Conservation (phyloP, 495 filamentous ascomycete genomes). For the Neurospora pannonica region DNA sequence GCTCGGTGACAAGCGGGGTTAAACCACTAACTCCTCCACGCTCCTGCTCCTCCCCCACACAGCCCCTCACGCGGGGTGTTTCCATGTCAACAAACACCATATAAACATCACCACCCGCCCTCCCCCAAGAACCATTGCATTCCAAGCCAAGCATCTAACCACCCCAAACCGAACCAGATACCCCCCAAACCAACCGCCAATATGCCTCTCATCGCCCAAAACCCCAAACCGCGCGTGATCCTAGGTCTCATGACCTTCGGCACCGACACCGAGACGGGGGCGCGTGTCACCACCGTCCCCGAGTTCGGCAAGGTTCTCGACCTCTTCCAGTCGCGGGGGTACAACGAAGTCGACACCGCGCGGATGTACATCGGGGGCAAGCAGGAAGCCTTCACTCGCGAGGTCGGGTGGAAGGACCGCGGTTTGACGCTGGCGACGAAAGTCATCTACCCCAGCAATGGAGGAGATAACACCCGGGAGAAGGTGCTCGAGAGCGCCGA, state of each 20-base stretch:
- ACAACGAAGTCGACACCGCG: slow-evolving; percentile 74
- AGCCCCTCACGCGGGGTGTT: background rate
- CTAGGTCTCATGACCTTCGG: slow-evolving; percentile 56
- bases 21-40: background rate
- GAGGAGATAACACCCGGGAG: slow-evolving; percentile 51
- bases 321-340: slow-evolving; percentile 61
- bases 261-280: slow-evolving; percentile 45
- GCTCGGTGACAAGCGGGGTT: background rate
- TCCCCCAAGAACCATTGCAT: background rate
- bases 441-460: slow-evolving; percentile 48
- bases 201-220: slow-evolving; percentile 40
- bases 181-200: background rate
- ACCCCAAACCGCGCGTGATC: slow-evolving; percentile 43
- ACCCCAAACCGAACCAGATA: background rate
- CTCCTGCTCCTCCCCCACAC: background rate
- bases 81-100: background rate
- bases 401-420: slow-evolving; percentile 70
- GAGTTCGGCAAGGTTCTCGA: slow-evolving; percentile 59
- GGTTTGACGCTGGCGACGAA: slow-evolving; percentile 84
- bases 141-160: background rate
- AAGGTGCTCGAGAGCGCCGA: slow-evolving; percentile 51
- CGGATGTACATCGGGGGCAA: slow-evolving; percentile 61
- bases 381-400: slow-evolving; percentile 74
- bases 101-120: background rate
- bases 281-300: slow-evolving; percentile 57